Evolutionary conservation across 345 rosid genomes (phyloP).

Genomic region (Arabis alpina): DNA sequence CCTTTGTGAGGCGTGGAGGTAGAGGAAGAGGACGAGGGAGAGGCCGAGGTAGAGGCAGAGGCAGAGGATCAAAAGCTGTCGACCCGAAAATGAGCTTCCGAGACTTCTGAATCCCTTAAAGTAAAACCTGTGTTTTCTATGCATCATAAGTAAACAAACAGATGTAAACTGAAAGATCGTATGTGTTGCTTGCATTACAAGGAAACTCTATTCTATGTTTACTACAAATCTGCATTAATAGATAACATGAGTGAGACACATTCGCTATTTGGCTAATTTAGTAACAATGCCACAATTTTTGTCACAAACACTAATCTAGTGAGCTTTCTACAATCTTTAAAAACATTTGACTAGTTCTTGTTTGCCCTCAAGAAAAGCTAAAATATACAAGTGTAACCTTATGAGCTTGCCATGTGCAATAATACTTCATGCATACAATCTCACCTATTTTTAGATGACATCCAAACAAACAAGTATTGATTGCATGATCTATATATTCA

Average conservation of each 20-base stretch:
- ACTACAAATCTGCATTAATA: not conserved
- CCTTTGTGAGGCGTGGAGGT: constrained; percentile 65
- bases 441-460: not conserved
- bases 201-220: not conserved
- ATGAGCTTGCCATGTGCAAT: constrained; percentile 6
- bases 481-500: constrained; percentile 1
- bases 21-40: constrained; percentile 77
- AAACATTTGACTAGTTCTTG: constrained; percentile 36
- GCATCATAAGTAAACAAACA: constrained; percentile 9
- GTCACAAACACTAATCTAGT: not conserved
- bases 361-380: constrained; percentile 20
- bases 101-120: constrained; percentile 35
- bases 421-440: constrained; percentile 11
- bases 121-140: not conserved
- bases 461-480: constrained; percentile 16
- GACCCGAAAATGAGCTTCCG: constrained; percentile 48
- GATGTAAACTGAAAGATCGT: not conserved
- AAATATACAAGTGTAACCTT: constrained; percentile 23
- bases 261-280: not conserved
- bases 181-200: not conserved
- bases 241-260: not conserved
- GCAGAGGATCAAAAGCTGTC: constrained; percentile 42
- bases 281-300: not conserved
- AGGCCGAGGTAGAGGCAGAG: constrained; percentile 51
- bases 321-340: not conserved